phyloP scores from a whole-genome alignment of 108 stramenopile genomes.

The Pseudonitzschia multiseries region DNA sequence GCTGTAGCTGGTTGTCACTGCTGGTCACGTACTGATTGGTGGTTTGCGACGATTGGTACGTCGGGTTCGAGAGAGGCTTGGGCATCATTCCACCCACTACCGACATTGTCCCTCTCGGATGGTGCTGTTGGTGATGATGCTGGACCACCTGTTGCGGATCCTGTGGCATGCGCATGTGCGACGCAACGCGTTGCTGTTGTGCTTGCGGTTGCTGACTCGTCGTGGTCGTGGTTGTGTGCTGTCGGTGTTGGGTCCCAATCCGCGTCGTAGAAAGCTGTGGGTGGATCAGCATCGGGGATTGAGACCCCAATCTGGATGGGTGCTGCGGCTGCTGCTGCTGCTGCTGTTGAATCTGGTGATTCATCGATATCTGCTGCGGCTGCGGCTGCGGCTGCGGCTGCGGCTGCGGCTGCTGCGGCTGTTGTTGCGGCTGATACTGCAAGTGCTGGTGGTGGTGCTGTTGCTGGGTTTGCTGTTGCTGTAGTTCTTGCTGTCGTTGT shows the following conservation, averaged over 20 bases:
- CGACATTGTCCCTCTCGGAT: background rate
- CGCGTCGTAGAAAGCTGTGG: slow-evolving; percentile 5
- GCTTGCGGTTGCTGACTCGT: background rate
- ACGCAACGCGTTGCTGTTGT: background rate
- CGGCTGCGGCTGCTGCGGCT: background rate
- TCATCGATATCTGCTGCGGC: background rate
- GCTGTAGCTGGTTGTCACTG: background rate
- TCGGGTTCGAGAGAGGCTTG: background rate
- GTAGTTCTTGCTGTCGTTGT: slow-evolving; percentile 23
- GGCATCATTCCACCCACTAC: background rate
- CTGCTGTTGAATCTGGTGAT: background rate
- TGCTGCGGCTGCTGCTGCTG: slow-evolving; percentile 2
- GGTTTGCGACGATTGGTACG: background rate
- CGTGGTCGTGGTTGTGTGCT: background rate
- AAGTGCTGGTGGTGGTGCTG: slow-evolving; percentile 25
- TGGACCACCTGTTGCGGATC: background rate
- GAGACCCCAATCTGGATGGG: background rate
- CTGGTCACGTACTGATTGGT: background rate
- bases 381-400: background rate
- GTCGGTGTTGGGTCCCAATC: background rate
- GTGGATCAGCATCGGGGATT: background rate
- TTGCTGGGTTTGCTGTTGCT: slow-evolving; percentile 26
- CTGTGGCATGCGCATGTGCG: background rate
- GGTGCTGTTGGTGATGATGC: background rate
- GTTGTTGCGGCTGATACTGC: slow-evolving; percentile 9